phyloP scores from a whole-genome alignment of 2,329 filamentous ascomycete genomes.

The Pseudogymnoascus sp. region DNA sequence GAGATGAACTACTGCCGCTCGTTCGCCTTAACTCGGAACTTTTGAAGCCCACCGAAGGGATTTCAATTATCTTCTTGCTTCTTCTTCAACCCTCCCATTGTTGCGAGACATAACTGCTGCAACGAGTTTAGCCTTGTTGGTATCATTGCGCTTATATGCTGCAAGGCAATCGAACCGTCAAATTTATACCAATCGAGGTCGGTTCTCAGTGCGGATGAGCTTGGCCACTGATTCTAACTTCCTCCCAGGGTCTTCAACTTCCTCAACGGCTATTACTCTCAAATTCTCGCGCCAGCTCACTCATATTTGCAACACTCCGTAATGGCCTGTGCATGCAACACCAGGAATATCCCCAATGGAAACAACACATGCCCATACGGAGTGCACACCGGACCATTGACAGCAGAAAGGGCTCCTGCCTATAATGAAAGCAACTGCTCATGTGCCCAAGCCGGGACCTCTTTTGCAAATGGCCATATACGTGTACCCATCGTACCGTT shows the following conservation, averaged over 20 bases:
- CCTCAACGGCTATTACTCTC: background rate
- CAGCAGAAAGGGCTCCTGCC: background rate
- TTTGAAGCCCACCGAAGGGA: background rate
- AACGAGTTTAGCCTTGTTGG: background rate
- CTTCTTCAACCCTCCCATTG: background rate
- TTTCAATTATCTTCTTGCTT: background rate
- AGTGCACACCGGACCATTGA: background rate
- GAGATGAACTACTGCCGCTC: background rate
- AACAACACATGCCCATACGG: background rate
- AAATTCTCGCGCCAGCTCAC: background rate
- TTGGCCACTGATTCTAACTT: background rate
- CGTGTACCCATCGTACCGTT: background rate
- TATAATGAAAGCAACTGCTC: background rate
- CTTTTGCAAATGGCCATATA: background rate
- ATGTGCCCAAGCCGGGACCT: background rate
- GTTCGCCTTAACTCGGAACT: background rate
- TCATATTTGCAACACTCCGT: background rate
- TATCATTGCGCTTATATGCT: background rate
- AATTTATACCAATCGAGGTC: background rate
- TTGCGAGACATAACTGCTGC: background rate
- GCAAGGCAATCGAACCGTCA: background rate
- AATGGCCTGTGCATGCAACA: background rate
- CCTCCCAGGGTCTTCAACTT: background rate
- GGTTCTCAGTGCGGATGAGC: background rate
- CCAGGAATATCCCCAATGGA: background rate